Evolutionary conservation across 2,329 filamentous ascomycete genomes (phyloP).

Genomic region (Colletotrichum sp.): DNA sequence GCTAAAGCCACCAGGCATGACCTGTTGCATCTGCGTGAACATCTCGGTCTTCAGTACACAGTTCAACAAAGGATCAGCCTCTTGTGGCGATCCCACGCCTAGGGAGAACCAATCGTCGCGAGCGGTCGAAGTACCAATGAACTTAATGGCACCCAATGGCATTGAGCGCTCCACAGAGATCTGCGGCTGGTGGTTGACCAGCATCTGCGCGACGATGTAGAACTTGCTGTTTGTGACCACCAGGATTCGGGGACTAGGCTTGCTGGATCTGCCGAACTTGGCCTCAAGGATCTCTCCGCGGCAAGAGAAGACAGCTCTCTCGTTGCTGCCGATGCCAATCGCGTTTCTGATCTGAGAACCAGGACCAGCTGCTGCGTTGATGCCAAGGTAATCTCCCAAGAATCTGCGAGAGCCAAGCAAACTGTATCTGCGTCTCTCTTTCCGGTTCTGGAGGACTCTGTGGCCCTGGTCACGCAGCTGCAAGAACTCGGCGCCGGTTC

Average conservation of each 20-base stretch:
- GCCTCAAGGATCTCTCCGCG: slow-evolving; percentile 88
- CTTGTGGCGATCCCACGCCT: slow-evolving; percentile 86
- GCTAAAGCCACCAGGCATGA: slow-evolving; percentile 80
- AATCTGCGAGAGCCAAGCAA: slow-evolving; percentile 90
- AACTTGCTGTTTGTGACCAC: slow-evolving; percentile 86
- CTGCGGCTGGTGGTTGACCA: slow-evolving; percentile 81
- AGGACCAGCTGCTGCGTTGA: slow-evolving; percentile 80
- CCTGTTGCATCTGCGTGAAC: slow-evolving; percentile 86
- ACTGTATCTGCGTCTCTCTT: slow-evolving; percentile 91
- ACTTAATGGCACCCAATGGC: slow-evolving; percentile 87
- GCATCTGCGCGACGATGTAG: slow-evolving; percentile 84
- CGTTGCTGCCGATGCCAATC: slow-evolving; percentile 73
- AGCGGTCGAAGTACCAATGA: slow-evolving; percentile 77
- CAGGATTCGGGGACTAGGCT: slow-evolving; percentile 84
- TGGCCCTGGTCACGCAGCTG: slow-evolving; percentile 90
- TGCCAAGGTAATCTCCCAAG: slow-evolving; percentile 91
- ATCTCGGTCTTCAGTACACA: slow-evolving; percentile 97
- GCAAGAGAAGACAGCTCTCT: slow-evolving; percentile 86
- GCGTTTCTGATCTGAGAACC: slow-evolving; percentile 81
- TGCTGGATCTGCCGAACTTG: slow-evolving; percentile 96
- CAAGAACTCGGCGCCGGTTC: slow-evolving; percentile 86
- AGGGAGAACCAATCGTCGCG: slow-evolving; percentile 98
- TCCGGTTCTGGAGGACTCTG: slow-evolving; percentile 78
- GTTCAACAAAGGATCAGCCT: slow-evolving; percentile 90
- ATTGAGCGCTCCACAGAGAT: slow-evolving; percentile 84